These are phyloP conservation scores for Blastocystis sp. DNA, from an alignment of 352 stramenopile species.

Conservation along the genomic window DNA sequence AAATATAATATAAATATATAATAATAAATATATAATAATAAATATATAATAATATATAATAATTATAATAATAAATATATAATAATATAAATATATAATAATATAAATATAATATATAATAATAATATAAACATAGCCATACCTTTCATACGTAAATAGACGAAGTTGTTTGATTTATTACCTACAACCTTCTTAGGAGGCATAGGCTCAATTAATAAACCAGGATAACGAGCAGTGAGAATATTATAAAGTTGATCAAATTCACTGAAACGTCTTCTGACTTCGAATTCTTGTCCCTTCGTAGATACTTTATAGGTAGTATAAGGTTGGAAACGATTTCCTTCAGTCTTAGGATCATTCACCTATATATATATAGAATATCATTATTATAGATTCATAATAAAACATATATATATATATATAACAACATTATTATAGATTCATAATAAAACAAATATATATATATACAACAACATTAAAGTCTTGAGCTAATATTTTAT, in stretches of 20 bases:
- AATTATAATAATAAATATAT: too few relatives aligned
- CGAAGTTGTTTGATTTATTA: slow-evolving; percentile 23
- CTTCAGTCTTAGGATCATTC: slow-evolving; percentile 17
- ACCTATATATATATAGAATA: too few relatives aligned
- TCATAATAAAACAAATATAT: neutral
- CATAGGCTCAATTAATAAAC: slow-evolving; percentile 21
- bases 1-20: too few relatives aligned
- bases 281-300: slow-evolving; percentile 17
- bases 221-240: slow-evolving; percentile 17
- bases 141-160: slow-evolving; percentile 22
- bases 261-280: slow-evolving; percentile 32
- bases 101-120: too few relatives aligned
- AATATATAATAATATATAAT: too few relatives aligned
- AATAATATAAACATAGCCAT: neutral
- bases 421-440: slow-evolving; percentile 13
- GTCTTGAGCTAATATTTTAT: slow-evolving; percentile 30
- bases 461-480: slow-evolving; percentile 16
- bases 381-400: too few relatives aligned
- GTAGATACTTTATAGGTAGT: slow-evolving; percentile 32
- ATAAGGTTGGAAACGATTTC: slow-evolving; percentile 30
- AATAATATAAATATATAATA: too few relatives aligned
- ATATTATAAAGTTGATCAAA: slow-evolving; percentile 28
- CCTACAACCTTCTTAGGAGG: slow-evolving; percentile 35
- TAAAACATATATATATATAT: neutral
- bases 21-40: too few relatives aligned